Base-by-base conservation (phyloP, 305 asterid genomes). In the Fraxinus nigra region DNA sequence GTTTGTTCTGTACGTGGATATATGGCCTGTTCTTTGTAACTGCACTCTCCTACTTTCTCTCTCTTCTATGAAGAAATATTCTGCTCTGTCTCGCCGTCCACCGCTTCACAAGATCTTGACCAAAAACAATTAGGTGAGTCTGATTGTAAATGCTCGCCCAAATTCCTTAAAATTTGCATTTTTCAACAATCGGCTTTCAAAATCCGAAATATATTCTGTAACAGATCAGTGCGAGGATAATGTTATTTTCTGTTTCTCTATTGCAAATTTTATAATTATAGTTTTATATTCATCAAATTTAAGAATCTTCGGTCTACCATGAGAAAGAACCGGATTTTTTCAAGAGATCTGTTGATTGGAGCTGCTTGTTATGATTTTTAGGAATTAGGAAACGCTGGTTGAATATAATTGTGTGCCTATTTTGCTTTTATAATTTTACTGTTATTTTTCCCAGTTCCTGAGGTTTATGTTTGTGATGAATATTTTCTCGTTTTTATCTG, bases 71-170 rank as follows among this genome's bases (percentile, higher is more conserved):
- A 77, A 56, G 77, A 78, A 79, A 48, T 85, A 80, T 81, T 85
- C 82, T 78, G 77, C 82, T 82, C 46, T 81, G 82, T 67, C 82
- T 72, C 83, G 88, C 91, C 87, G 86, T 81, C 88, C 88, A 80
- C 86, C 84, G 82, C 86, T 81, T 88, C 87, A 85, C 84, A 82
- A 91, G 91, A 92, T 91, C 95, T 86, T 88, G 87, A 90, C 91
- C 88, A 59, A 54, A 85, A 33, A 72, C 76, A 78, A 82, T 84
- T 80, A 54, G 90, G 93, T 91, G 72, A 86, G 89, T 72, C 85
- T 18, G 32, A 76, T 75, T 37, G 74, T 79, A 28, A 75, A 46
- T 16, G 9, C 7, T 61, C 61, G 22, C 48, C 73, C 78, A 77
- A 77, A 72, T 81, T 61, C 22, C 65, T 72, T 34, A 37, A 34